Conservation (phyloP, 2,329 filamentous ascomycete species). For the Arthrobotrys musiformis region DNA sequence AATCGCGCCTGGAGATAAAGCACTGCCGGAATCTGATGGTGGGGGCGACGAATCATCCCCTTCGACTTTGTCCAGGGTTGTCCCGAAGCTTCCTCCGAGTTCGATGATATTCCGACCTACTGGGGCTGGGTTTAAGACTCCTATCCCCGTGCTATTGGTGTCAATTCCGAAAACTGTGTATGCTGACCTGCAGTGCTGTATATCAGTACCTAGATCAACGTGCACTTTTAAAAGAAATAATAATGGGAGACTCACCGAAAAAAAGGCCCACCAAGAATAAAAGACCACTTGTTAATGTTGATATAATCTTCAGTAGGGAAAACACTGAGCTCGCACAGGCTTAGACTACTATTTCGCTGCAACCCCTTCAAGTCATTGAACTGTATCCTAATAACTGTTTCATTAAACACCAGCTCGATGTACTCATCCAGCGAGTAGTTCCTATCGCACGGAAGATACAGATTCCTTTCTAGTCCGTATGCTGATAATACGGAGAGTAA, state of each 20-base stretch:
- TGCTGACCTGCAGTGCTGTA: neutral
- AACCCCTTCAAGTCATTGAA: slow-evolving; percentile 1
- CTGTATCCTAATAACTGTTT: neutral
- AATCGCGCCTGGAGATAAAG: slow-evolving; percentile 1
- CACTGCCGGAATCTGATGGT: neutral
- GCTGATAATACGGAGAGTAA: neutral
- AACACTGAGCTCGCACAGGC: neutral
- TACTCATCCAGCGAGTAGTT: neutral
- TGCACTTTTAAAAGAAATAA: no score
- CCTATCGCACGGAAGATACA: neutral
- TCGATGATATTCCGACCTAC: slow-evolving; percentile 6
- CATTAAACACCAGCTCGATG: neutral
- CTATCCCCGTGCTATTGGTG: neutral
- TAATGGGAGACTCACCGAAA: neutral
- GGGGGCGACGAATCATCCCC: neutral
- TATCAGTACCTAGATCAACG: neutral
- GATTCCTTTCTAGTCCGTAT: neutral
- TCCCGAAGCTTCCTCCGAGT: slow-evolving; percentile 11
- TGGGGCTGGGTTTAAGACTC: neutral
- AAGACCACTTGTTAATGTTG: slow-evolving; percentile 1
- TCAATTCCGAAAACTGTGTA: slow-evolving; percentile 3
- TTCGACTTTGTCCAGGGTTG: neutral
- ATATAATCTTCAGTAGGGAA: neutral
- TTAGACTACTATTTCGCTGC: neutral
- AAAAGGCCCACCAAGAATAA: slow-evolving; percentile 14